These are phyloP conservation scores for Trametes cubensis DNA, from an alignment of 768 basidiomycete species.

Conservation along the genomic window DNA sequence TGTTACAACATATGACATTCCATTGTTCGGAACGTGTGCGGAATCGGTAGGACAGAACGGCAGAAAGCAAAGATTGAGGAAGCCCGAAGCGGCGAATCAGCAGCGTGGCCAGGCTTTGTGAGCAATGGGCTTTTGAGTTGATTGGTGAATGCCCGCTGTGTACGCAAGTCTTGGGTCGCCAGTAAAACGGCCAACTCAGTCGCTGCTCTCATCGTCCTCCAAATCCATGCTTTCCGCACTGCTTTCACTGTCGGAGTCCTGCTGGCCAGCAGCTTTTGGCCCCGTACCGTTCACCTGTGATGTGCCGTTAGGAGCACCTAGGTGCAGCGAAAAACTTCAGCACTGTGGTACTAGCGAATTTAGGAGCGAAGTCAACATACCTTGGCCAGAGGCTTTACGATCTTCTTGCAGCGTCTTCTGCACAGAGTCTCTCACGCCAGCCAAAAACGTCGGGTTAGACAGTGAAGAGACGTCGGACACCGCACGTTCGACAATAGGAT, in stretches of 20 bases:
- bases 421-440: constrained; percentile 41
- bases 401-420: constrained; percentile 39
- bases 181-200: not conserved
- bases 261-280: not conserved
- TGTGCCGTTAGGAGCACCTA: not conserved
- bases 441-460: constrained; percentile 32
- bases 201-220: constrained; percentile 21
- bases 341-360: not conserved
- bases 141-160: too few relatives aligned
- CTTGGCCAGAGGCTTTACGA: constrained; percentile 22
- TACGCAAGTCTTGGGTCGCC: too few relatives aligned
- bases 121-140: too few relatives aligned
- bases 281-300: not conserved
- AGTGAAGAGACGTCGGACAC: constrained; percentile 35
- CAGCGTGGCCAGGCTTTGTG: too few relatives aligned
- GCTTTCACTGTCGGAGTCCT: constrained; percentile 20
- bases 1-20: too few relatives aligned
- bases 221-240: constrained; percentile 24
- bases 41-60: too few relatives aligned
- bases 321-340: not conserved
- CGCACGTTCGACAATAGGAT: constrained; percentile 67
- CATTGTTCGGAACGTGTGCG: too few relatives aligned
- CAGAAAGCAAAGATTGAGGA: too few relatives aligned
- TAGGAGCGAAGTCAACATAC: not conserved
- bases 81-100: too few relatives aligned